Base-by-base conservation (phyloP, 2,329 filamentous ascomycete genomes). In the Metarhizium robertsii region DNA sequence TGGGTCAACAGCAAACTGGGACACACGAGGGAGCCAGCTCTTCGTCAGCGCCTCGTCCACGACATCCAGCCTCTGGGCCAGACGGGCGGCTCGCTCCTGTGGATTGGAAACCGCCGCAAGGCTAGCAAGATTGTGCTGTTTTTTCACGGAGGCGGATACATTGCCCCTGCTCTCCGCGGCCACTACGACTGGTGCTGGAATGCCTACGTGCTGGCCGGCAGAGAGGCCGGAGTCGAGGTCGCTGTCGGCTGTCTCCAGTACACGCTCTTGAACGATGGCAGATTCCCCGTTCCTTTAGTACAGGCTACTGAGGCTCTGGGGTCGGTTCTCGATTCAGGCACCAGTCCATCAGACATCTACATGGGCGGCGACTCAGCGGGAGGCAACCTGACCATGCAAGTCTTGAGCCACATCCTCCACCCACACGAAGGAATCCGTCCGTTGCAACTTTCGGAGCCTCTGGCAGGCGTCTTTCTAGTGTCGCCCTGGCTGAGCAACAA, bases 321-420 rank as follows among this genome's bases (percentile, higher is more conserved):
- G 1, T 61, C 65, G n/a, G 46, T 73, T 1, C 58, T 72, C 1
- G 57, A 59, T 0, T 57, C 61, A 1, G 71, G 71, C 3, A 57
- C 70, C 48, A 45, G 45, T 6, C 64, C 70, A 0, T 53, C 58
- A 2, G 61, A 72, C 51, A 60, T 73, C 11, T 58, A 71, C 49
- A 53, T 73, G 8, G 70, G 70, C 3, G 69, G 69, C 3, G 71
- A 73, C 52, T 72, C 70, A 11, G 69, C 69, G 0, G 71, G 71
- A 14, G 71, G 65, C 0, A 71, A 72, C 55, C 50, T 73, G 36
- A 62, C 66, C 0, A 57, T 61, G 11, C 66, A 69, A 57, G 52
- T 72, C 6, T 56, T 72, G 10, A 57, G 64, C 10, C 70, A 73
- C 50, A 45, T 72, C 2, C 43, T 71, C 10, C 65, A 68, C 25